Conservation (phyloP, 78 protist genomes). For the Dictyostelium firmibasis region DNA sequence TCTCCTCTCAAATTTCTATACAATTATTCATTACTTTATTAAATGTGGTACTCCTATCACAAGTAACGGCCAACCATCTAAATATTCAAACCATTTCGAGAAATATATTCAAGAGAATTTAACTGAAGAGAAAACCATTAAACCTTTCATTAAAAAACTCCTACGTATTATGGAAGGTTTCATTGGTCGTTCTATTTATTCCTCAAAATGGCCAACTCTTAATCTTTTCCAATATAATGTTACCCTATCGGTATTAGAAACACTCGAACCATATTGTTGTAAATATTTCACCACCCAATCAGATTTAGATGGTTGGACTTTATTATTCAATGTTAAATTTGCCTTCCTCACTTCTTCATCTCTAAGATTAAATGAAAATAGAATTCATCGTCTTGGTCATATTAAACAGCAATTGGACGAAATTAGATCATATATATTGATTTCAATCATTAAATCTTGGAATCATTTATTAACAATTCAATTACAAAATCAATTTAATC, state of each 20-base stretch:
- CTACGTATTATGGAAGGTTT: constrained; percentile 29
- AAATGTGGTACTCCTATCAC: not conserved
- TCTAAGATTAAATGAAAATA: not conserved
- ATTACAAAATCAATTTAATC: constrained; percentile 31
- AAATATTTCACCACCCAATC: not conserved
- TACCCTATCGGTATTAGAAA: not conserved
- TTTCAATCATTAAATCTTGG: not conserved
- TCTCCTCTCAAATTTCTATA: constrained; percentile 1
- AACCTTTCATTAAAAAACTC: constrained; percentile 1
- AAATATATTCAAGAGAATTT: not conserved
- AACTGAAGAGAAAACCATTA: not conserved
- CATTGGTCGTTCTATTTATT: not conserved
- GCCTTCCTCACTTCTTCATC: not conserved
- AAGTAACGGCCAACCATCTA: not conserved
- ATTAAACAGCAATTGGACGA: not conserved
- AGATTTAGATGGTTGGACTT: constrained; percentile 31
- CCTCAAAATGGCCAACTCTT: constrained; percentile 20
- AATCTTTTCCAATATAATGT: constrained; percentile 21
- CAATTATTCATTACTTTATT: constrained; percentile 8
- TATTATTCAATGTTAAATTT: constrained; percentile 20
- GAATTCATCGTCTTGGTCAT: constrained; percentile 18
- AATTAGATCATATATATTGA: not conserved
- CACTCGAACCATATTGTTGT: not conserved
- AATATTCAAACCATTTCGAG: not conserved
- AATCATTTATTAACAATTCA: not conserved